phyloP scores from a whole-genome alignment of 352 stramenopile species.

The Pythium utonaiense region DNA sequence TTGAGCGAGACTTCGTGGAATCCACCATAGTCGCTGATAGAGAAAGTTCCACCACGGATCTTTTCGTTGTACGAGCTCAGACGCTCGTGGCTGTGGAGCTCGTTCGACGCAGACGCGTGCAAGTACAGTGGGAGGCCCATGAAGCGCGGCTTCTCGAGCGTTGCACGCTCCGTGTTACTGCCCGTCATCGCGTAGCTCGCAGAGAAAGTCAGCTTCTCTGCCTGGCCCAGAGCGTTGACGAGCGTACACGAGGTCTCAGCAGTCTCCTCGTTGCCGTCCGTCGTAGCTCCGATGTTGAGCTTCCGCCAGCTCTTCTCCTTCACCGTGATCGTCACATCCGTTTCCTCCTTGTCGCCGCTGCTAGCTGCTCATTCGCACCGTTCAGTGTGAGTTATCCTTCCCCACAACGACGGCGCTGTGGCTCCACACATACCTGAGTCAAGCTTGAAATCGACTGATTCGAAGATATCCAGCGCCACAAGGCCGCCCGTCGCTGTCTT shows the following conservation, averaged over 20 bases:
- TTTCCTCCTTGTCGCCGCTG: slow-evolving; percentile 66
- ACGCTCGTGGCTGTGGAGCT: slow-evolving; percentile 85
- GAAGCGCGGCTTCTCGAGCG: slow-evolving; percentile 86
- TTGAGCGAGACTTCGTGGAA: slow-evolving; percentile 85
- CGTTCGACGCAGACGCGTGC: slow-evolving; percentile 69
- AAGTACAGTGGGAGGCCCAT: slow-evolving; percentile 78
- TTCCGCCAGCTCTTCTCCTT: slow-evolving; percentile 86
- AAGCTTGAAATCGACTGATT: slow-evolving; percentile 76
- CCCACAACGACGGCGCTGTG: too few relatives aligned
- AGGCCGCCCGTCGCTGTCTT: slow-evolving; percentile 63
- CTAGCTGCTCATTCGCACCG: slow-evolving; percentile 39
- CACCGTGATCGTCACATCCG: slow-evolving; percentile 85
- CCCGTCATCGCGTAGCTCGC: slow-evolving; percentile 82
- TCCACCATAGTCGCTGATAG: slow-evolving; percentile 82
- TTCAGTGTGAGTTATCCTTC: too few relatives aligned
- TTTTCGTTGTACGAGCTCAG: slow-evolving; percentile 89
- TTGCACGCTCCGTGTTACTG: slow-evolving; percentile 80
- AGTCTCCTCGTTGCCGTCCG: slow-evolving; percentile 82
- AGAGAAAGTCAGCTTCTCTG: slow-evolving; percentile 79
- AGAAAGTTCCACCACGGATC: slow-evolving; percentile 77
- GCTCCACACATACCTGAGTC: slow-evolving; percentile 58
- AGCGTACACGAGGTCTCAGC: slow-evolving; percentile 83
- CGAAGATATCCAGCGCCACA: slow-evolving; percentile 79
- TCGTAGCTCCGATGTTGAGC: slow-evolving; percentile 80
- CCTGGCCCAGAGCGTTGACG: slow-evolving; percentile 77